Evolutionary conservation across 2,329 filamentous ascomycete genomes (phyloP).

Genomic region (Pseudogymnoascus sp.): DNA sequence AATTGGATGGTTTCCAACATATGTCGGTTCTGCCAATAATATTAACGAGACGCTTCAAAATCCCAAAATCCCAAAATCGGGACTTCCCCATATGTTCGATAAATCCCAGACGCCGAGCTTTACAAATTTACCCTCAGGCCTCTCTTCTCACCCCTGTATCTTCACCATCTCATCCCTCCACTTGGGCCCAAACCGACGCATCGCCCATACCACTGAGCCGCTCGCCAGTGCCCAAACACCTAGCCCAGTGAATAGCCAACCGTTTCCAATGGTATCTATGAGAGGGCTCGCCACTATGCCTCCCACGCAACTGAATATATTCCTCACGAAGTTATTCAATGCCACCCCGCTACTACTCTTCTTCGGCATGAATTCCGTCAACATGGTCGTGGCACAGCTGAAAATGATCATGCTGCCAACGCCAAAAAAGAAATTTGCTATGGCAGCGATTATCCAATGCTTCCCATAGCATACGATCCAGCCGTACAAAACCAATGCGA

Average conservation of each 20-base stretch:
- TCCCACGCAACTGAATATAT: constrained; percentile 67
- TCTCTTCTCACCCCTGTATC: constrained; percentile 14
- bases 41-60: constrained; percentile 2
- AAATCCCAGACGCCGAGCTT: neutral
- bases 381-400: constrained; percentile 56
- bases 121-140: neutral
- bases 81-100: neutral
- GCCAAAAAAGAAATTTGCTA: constrained; percentile 67
- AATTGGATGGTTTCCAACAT: neutral
- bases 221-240: constrained; percentile 40
- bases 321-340: constrained; percentile 72
- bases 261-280: constrained; percentile 61
- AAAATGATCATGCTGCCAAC: constrained; percentile 62
- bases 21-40: neutral
- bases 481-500: constrained; percentile 65
- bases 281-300: constrained; percentile 61
- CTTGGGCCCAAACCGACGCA: constrained; percentile 49
- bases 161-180: constrained; percentile 59
- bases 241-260: constrained; percentile 64
- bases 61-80: neutral
- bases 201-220: constrained; percentile 50
- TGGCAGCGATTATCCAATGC: constrained; percentile 52
- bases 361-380: constrained; percentile 74
- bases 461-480: constrained; percentile 60
- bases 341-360: constrained; percentile 65